Evolutionary conservation across 805 yeast genomes (phyloP).

Genomic region (Babjeviella inositovora): DNA sequence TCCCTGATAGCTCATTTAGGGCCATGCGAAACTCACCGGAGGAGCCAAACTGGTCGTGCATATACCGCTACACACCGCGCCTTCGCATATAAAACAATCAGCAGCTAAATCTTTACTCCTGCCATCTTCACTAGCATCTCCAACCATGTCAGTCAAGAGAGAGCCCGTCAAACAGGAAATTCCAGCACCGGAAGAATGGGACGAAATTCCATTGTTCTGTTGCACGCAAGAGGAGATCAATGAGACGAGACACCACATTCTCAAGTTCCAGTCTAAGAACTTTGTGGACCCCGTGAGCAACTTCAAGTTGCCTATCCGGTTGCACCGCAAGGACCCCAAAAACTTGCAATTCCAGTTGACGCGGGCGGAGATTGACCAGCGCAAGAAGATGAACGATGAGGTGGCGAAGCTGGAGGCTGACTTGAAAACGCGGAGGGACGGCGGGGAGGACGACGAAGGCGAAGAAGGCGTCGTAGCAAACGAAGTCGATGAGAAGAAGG

Average conservation of each 20-base stretch:
- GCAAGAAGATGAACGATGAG: conserved; percentile 23
- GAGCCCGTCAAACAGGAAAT: too few species aligned
- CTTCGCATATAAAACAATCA: too few species aligned
- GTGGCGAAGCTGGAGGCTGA: conserved; percentile 7
- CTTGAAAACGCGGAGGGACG: conserved; percentile 3
- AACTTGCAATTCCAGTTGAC: conserved; percentile 78
- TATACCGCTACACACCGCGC: too few species aligned
- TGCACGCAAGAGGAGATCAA: conserved; percentile 58
- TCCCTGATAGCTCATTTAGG: too few species aligned
- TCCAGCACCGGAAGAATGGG: too few species aligned
- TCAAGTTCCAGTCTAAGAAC: conserved; percentile 64
- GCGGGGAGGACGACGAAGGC: conserved; percentile 1
- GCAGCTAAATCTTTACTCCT: too few species aligned
- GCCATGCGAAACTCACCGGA: too few species aligned
- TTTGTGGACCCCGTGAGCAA: conserved; percentile 55
- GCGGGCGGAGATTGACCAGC: conserved; percentile 56
- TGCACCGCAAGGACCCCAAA: conserved; percentile 89
- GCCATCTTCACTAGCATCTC: too few species aligned
- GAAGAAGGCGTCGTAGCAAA: background rate
- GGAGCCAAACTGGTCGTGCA: too few species aligned
- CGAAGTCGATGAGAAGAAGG: conserved; percentile 1
- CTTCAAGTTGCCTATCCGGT: conserved; percentile 70
- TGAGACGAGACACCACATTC: conserved; percentile 61
- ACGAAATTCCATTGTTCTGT: too few species aligned
- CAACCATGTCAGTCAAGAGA: too few species aligned